A percentile compares a stretch with the other conserved stretches of the same genome.
These are phyloP conservation scores for Hypholoma fasciculare DNA, from an alignment of 768 basidiomycete species.

Conservation along the genomic window DNA sequence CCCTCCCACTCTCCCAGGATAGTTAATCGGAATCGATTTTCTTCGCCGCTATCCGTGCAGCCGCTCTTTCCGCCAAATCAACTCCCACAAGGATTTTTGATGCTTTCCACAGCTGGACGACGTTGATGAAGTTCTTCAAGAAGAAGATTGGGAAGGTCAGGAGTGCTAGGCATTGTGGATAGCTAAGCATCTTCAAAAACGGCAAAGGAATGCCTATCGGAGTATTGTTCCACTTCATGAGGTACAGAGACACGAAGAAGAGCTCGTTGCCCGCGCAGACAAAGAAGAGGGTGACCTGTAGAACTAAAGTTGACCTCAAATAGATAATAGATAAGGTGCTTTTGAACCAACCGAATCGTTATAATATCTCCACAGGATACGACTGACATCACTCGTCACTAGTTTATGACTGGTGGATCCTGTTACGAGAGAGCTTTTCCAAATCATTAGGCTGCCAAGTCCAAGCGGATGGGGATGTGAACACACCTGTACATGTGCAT, in stretches of 20 bases:
- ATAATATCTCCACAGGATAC: constrained; percentile 92
- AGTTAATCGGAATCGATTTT: constrained; percentile 18
- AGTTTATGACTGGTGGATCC: constrained; percentile 92
- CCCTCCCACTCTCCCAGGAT: constrained; percentile 2
- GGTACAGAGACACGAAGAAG: constrained; percentile 94
- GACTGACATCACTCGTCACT: constrained; percentile 89
- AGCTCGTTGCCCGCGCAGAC: constrained; percentile 95
- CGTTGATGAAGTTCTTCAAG: constrained; percentile 89
- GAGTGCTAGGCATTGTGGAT: constrained; percentile 71
- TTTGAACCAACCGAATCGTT: constrained; percentile 77
- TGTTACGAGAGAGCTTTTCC: constrained; percentile 83
- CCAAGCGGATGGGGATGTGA: neutral
- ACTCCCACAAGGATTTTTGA: constrained; percentile 93
- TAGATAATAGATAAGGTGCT: neutral
- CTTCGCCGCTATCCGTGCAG: constrained; percentile 47
- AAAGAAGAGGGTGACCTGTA: constrained; percentile 81
- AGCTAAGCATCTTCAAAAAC: constrained; percentile 50
- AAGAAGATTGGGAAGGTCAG: constrained; percentile 67
- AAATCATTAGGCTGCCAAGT: constrained; percentile 11
- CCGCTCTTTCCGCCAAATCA: constrained; percentile 83
- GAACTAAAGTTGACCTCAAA: neutral
- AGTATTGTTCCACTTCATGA: constrained; percentile 79
- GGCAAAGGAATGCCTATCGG: constrained; percentile 55
- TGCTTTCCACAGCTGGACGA: constrained; percentile 98
- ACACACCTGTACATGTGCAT: constrained; percentile 99